Evolutionary conservation across 345 rosid species (phyloP).

Genomic region (Crucihimalaya himalaica): DNA sequence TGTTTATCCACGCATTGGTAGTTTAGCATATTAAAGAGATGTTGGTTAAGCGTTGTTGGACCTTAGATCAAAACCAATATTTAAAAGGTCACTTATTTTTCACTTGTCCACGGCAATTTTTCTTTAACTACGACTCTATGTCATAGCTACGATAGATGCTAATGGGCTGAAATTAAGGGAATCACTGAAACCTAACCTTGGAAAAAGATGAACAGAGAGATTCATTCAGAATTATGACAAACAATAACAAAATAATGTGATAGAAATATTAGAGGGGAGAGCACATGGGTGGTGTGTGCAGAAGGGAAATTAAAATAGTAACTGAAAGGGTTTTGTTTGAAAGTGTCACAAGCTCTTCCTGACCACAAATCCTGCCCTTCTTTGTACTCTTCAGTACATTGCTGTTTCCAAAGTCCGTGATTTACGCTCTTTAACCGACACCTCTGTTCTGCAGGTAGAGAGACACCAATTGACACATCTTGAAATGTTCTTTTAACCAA

Average conservation of each 20-base stretch:
- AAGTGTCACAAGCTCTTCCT: slow-evolving; percentile 27
- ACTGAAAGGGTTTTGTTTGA: slow-evolving; percentile 24
- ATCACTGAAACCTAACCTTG: slow-evolving; percentile 21
- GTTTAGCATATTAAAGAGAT: neutral
- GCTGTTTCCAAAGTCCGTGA: slow-evolving; percentile 34
- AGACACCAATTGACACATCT: slow-evolving; percentile 22
- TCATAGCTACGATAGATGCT: neutral
- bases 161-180: neutral
- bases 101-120: neutral
- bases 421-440: slow-evolving; percentile 24
- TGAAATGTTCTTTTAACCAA: neutral
- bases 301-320: slow-evolving; percentile 2
- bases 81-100: neutral
- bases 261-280: neutral
- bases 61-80: too few species aligned
- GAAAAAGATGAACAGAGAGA: slow-evolving; percentile 20
- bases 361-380: slow-evolving; percentile 20
- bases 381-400: slow-evolving; percentile 38
- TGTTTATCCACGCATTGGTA: neutral
- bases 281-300: slow-evolving; percentile 32
- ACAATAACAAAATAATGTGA: neutral
- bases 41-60: neutral
- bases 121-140: neutral
- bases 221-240: neutral
- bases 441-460: slow-evolving; percentile 21